Conservation (phyloP, 495 filamentous ascomycete genomes). For the Collariella sp. region DNA sequence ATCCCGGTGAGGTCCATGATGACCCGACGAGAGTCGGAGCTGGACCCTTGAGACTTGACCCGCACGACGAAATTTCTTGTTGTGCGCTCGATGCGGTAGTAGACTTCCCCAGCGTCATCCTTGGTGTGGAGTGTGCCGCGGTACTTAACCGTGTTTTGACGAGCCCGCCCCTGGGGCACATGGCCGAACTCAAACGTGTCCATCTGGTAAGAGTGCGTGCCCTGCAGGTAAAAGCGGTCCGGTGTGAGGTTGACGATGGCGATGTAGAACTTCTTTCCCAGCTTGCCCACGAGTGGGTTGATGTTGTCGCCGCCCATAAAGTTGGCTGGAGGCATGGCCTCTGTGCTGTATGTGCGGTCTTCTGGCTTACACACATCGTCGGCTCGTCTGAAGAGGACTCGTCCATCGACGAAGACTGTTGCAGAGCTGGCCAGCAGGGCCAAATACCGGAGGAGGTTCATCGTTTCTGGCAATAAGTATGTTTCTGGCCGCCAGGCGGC, state of each 20-base stretch:
- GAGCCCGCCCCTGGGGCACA: conserved; percentile 12
- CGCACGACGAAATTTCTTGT: conserved; percentile 16
- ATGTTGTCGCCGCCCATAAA: conserved; percentile 10
- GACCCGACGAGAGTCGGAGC: conserved; percentile 8
- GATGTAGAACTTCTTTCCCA: conserved; percentile 20
- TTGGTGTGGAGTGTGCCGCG: conserved; percentile 1
- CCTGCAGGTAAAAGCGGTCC: conserved; percentile 23
- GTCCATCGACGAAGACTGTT: conserved; percentile 1
- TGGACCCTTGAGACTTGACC: conserved; percentile 10
- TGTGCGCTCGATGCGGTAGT: conserved; percentile 22
- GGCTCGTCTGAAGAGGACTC: too few relatives aligned
- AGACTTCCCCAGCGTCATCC: conserved; percentile 26
- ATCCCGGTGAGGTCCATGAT: conserved; percentile 19
- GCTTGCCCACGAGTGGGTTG: not conserved
- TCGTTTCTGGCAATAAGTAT: not conserved
- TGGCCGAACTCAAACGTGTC: conserved; percentile 17
- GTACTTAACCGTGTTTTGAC: conserved; percentile 23
- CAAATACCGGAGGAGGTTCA: conserved; percentile 5
- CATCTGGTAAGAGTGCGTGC: conserved; percentile 26
- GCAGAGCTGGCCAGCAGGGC: conserved; percentile 11
- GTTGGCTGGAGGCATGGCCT: conserved; percentile 11
- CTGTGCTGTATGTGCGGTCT: conserved; percentile 18
- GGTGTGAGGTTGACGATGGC: conserved; percentile 29
- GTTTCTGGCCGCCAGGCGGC: not conserved
- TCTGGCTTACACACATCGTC: conserved; percentile 8